Base-by-base conservation (phyloP, 495 filamentous ascomycete species). In the Oleoguttula mirabilis region DNA sequence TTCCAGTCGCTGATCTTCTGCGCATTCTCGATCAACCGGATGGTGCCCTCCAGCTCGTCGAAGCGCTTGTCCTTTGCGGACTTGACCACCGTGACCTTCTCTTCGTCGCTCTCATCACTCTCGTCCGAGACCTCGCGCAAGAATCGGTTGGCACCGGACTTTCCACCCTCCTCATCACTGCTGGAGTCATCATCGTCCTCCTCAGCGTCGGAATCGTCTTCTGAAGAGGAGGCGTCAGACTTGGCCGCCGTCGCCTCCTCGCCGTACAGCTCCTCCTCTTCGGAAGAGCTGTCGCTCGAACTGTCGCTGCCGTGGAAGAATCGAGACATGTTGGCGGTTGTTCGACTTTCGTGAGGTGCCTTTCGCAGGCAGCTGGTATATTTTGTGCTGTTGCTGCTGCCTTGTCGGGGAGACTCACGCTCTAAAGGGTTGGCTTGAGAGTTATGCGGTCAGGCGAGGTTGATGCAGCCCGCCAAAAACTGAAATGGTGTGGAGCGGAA, bases 1-100 rank as follows among this genome's bases (percentile, higher is more conserved):
- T 79, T 79, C 90, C 90, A 99, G 63, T 99, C 92, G 58, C 80
- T 83, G 55, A 96, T 99, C 73, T 92, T 95, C 60, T 88, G 69
- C 11, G 84, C 86, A 69, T 99, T 99, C 52, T 94, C 88, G 48
- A 96, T 96, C 45, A 79, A 65, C 57, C 79, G 78, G 43, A 95
- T 80, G 32, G 77, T 93, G 32, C 76, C 74, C 63, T 96, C 92
- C 45, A 99, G 71, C 58, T 94, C 92, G 57, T 94, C 92, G 44
- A 86, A 65, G 30, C 90, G 74, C 72, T 99, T 99, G 64, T 96
- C 88, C 67, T 95, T 96, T 39, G 86, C 88, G 61, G 87, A 94
- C 75, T 94, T 96, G 41, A 87, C 79, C 45, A 92, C 66, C 39
- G 83, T 88, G 39, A 77, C 76, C 43, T 75, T 73, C 32, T 84